Percentiles rank a stretch among this genome's conserved stretches.
phyloP scores from a whole-genome alignment of 106 monocot species.

The Allium fistulosum region DNA sequence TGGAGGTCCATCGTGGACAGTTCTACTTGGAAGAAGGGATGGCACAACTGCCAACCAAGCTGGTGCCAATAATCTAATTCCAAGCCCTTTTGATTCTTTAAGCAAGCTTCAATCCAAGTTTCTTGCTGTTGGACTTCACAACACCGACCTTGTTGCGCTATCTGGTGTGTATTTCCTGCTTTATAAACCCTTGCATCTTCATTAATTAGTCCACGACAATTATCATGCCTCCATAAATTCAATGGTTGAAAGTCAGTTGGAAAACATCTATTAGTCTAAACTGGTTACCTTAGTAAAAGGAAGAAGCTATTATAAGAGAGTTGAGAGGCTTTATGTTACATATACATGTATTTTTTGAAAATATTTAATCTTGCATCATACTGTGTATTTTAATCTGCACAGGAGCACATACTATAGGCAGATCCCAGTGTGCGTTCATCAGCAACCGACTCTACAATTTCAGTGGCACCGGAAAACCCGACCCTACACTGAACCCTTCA shows the following conservation, averaged over 20 bases:
- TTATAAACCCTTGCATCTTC: neutral
- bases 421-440: slow-evolving; percentile 11
- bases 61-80: slow-evolving; percentile 16
- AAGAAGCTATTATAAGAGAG: no score
- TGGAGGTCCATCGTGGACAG: slow-evolving; percentile 36
- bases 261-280: no score
- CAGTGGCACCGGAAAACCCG: slow-evolving; percentile 8
- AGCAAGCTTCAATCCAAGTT: slow-evolving; percentile 20
- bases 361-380: neutral
- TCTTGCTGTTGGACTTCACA: slow-evolving; percentile 11
- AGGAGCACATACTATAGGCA: slow-evolving; percentile 27
- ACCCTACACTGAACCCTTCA: slow-evolving; percentile 18
- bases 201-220: no score
- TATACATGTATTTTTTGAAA: neutral
- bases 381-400: neutral
- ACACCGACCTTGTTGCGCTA: slow-evolving; percentile 30
- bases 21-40: slow-evolving; percentile 26
- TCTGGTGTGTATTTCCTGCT: slow-evolving; percentile 10
- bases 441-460: slow-evolving; percentile 28
- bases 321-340: neutral
- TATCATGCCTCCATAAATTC: neutral
- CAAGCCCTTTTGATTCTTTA: slow-evolving; percentile 19
- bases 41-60: slow-evolving; percentile 18
- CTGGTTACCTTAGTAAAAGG: no score
- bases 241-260: no score